phyloP scores from a whole-genome alignment of 2,329 filamentous ascomycete genomes.

The Calcarisporium arbuscula region DNA sequence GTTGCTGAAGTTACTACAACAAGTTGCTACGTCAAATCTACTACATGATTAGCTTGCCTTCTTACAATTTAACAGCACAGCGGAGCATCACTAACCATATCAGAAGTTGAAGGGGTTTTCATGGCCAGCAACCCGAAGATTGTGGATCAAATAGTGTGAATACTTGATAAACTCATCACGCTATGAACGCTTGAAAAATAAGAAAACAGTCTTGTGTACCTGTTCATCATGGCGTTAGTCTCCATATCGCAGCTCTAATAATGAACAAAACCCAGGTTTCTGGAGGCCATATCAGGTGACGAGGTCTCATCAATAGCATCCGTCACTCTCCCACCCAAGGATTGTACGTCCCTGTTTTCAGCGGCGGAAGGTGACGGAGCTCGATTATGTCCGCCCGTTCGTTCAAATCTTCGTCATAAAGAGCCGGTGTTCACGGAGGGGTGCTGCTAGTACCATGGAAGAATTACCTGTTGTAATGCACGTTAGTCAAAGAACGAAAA shows the following conservation, averaged over 20 bases:
- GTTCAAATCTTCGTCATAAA: slow-evolving; percentile 60
- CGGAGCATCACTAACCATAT: slow-evolving; percentile 31
- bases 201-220: slow-evolving; percentile 18
- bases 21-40: slow-evolving; percentile 2
- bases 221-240: slow-evolving; percentile 32
- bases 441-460: too few relatives aligned
- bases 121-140: slow-evolving; percentile 36
- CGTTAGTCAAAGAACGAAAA: slow-evolving; percentile 29
- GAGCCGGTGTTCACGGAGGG: slow-evolving; percentile 15
- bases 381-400: slow-evolving; percentile 65
- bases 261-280: slow-evolving; percentile 21
- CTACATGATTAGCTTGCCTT: not conserved
- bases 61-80: not conserved
- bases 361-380: slow-evolving; percentile 40
- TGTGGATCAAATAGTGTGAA: slow-evolving; percentile 55
- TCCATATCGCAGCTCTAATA: slow-evolving; percentile 18
- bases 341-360: slow-evolving; percentile 57
- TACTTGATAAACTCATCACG: slow-evolving; percentile 46
- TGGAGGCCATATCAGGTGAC: slow-evolving; percentile 53
- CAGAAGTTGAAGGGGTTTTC: slow-evolving; percentile 50
- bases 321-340: slow-evolving; percentile 44
- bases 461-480: slow-evolving; percentile 35
- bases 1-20: too few relatives aligned
- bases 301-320: slow-evolving; percentile 59
- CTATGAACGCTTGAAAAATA: slow-evolving; percentile 13